phyloP scores from a whole-genome alignment of 2,329 filamentous ascomycete genomes.

The Mycocentrospora acerina region DNA sequence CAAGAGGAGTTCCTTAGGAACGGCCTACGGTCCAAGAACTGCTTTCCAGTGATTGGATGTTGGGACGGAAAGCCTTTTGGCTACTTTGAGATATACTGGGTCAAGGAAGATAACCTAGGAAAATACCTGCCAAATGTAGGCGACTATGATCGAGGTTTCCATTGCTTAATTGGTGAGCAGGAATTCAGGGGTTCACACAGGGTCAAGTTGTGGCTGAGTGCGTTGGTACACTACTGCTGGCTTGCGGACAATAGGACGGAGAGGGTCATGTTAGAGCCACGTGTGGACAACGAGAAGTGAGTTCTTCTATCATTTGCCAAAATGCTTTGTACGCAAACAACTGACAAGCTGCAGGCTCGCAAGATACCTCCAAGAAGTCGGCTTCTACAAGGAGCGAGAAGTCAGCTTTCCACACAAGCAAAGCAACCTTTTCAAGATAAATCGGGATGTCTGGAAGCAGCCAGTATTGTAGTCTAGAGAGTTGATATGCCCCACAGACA shows the following conservation, averaged over 20 bases:
- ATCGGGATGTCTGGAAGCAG: slow-evolving; percentile 70
- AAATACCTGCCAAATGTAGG: slow-evolving; percentile 65
- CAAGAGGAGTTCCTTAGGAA: slow-evolving; percentile 69
- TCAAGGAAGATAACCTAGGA: slow-evolving; percentile 84
- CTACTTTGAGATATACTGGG: slow-evolving; percentile 98
- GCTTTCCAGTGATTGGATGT: slow-evolving; percentile 86
- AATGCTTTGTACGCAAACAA: neutral
- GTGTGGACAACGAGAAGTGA: slow-evolving; percentile 87
- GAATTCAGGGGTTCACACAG: slow-evolving; percentile 80
- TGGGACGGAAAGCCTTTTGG: slow-evolving; percentile 96
- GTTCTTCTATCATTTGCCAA: slow-evolving; percentile 35
- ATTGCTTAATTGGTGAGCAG: slow-evolving; percentile 87
- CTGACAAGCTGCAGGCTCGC: slow-evolving; percentile 58
- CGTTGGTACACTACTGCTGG: slow-evolving; percentile 84
- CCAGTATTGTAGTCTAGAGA: slow-evolving; percentile 24
- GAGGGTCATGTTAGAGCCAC: slow-evolving; percentile 81
- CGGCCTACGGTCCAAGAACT: slow-evolving; percentile 68
- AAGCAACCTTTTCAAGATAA: slow-evolving; percentile 78
- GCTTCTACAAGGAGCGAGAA: slow-evolving; percentile 86
- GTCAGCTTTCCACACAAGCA: slow-evolving; percentile 91
- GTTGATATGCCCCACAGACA: no score
- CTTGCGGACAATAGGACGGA: slow-evolving; percentile 77
- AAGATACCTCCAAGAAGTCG: slow-evolving; percentile 67
- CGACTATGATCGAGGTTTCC: slow-evolving; percentile 86
- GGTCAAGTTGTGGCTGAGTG: slow-evolving; percentile 78